Conservation (phyloP, 2,329 filamentous ascomycete genomes). For the Pseudocercospora eumusae region DNA sequence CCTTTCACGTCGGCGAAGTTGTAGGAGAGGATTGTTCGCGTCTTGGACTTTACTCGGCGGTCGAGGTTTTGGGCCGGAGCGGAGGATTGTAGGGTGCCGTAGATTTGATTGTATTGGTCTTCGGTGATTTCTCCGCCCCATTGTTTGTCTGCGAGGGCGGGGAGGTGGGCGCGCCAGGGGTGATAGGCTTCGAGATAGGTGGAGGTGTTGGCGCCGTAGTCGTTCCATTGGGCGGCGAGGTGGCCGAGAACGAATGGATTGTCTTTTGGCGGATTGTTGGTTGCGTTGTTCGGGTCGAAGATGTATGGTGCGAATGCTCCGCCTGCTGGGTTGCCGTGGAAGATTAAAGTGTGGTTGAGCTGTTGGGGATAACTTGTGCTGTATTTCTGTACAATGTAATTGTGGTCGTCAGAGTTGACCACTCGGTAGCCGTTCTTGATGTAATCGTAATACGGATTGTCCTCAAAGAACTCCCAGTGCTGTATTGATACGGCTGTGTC, state of each 20-base stretch:
- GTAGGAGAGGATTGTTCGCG: constrained; percentile 44
- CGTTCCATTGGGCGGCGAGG: constrained; percentile 57
- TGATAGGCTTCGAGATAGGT: constrained; percentile 57
- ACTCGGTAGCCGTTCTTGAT: constrained; percentile 52
- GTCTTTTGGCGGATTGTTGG: constrained; percentile 49
- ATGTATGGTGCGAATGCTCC: constrained; percentile 53
- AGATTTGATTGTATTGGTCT: constrained; percentile 43
- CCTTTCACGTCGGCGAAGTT: constrained; percentile 31
- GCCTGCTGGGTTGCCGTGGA: constrained; percentile 48
- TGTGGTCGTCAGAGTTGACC: constrained; percentile 58
- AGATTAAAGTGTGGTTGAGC: constrained; percentile 52
- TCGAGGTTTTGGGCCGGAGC: constrained; percentile 56
- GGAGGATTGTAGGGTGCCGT: constrained; percentile 44
- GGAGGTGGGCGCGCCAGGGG: constrained; percentile 53
- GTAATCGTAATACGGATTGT: constrained; percentile 51
- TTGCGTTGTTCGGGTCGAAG: constrained; percentile 53
- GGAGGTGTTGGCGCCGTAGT: constrained; percentile 56
- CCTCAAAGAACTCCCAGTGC: constrained; percentile 59
- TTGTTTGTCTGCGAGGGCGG: constrained; percentile 55
- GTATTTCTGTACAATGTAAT: constrained; percentile 55
- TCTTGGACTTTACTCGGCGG: constrained; percentile 42
- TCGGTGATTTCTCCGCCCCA: constrained; percentile 53
- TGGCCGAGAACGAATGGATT: constrained; percentile 51
- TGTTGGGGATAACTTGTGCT: constrained; percentile 50
- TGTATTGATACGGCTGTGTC: constrained; percentile 53